Conservation (phyloP, 306 rosid genomes). For the Phaseolus lunatus region DNA sequence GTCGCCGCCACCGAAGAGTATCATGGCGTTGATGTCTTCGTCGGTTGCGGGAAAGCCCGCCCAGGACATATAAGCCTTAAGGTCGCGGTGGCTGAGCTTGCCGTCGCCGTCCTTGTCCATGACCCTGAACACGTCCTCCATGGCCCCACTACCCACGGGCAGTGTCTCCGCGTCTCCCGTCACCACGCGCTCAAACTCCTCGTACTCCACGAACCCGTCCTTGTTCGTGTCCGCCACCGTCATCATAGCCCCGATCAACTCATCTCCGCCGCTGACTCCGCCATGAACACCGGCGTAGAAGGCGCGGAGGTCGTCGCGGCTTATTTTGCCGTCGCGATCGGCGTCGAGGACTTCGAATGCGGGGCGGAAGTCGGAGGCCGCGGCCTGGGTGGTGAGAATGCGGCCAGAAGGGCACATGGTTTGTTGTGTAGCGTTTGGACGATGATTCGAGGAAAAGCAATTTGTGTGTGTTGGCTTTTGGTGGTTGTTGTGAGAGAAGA, state of each 20-base stretch:
- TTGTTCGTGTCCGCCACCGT: constrained; percentile 76
- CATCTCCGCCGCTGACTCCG: constrained; percentile 53
- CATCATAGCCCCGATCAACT: constrained; percentile 70
- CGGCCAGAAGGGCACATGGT: constrained; percentile 73
- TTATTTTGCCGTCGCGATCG: constrained; percentile 82
- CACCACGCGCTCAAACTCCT: constrained; percentile 85
- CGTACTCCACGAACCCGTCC: constrained; percentile 86
- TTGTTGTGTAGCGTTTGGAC: background rate
- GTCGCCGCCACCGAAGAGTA: constrained; percentile 68
- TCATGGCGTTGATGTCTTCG: constrained; percentile 79
- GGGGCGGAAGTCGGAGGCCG: constrained; percentile 52
- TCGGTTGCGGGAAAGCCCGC: constrained; percentile 70
- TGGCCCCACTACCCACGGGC: constrained; percentile 50
- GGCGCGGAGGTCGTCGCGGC: constrained; percentile 76
- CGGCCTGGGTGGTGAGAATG: background rate
- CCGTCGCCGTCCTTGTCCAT: constrained; percentile 98
- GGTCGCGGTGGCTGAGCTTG: constrained; percentile 67
- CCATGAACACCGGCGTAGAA: constrained; percentile 55
- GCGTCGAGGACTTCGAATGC: constrained; percentile 83
- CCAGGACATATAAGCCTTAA: constrained; percentile 70
- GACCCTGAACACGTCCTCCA: constrained; percentile 83
- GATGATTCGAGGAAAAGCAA: background rate
- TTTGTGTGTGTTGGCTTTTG: background rate
- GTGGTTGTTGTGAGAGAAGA: background rate
- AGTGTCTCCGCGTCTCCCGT: constrained; percentile 37